These are phyloP conservation scores for Agaricus sinodeliciosus DNA, from an alignment of 768 basidiomycete genomes.

Conservation along the genomic window DNA sequence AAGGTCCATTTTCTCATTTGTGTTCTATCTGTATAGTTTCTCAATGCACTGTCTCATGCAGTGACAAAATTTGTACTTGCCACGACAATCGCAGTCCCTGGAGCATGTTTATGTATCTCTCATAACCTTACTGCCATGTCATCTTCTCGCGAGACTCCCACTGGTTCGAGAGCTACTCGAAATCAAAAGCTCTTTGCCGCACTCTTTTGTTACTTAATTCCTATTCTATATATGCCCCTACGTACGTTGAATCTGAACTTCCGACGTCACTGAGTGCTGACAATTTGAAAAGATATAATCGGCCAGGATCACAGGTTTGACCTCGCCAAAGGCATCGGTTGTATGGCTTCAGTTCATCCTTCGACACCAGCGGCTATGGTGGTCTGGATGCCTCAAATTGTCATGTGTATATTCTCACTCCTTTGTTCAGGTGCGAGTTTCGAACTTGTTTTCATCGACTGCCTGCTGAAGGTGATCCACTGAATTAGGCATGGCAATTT, in stretches of 20 bases:
- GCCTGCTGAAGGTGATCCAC: not conserved
- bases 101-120: conserved; percentile 50
- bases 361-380: conserved; percentile 35
- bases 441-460: not conserved
- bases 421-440: conserved; percentile 32
- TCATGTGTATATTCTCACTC: conserved; percentile 34
- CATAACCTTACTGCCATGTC: conserved; percentile 48
- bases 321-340: conserved; percentile 52
- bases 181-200: conserved; percentile 37
- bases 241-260: conserved; percentile 33
- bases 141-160: conserved; percentile 32
- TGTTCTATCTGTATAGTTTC: not conserved
- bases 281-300: conserved; percentile 36
- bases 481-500: conserved; percentile 25
- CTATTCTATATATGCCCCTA: conserved; percentile 49
- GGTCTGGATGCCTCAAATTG: conserved; percentile 39
- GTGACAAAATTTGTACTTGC: conserved; percentile 52
- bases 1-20: not conserved
- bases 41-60: conserved; percentile 18
- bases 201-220: conserved; percentile 45
- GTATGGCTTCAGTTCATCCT: conserved; percentile 39
- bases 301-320: conserved; percentile 60
- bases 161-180: conserved; percentile 27
- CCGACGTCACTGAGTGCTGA: not conserved
- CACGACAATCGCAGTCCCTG: conserved; percentile 49